phyloP scores from a whole-genome alignment of 2,329 filamentous ascomycete species.

The Colletotrichum brevisporum region DNA sequence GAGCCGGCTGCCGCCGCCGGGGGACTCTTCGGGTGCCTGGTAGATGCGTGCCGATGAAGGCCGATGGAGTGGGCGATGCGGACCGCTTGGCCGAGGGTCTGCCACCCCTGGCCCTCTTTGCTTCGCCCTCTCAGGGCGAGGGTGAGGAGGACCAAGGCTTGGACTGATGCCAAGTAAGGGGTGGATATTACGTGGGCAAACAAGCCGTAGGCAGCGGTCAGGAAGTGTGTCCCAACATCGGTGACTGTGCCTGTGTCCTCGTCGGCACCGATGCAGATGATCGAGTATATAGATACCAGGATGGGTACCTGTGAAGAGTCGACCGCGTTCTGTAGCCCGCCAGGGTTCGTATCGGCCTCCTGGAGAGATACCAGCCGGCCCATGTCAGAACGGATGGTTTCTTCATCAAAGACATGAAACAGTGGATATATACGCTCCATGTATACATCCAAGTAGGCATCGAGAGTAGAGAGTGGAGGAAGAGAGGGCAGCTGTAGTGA shows the following conservation, averaged over 20 bases:
- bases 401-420: conserved; percentile 42
- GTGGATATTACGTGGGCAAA: conserved; percentile 42
- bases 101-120: conserved; percentile 47
- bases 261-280: conserved; percentile 43
- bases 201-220: conserved; percentile 42
- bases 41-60: conserved; percentile 42
- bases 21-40: neutral
- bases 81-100: conserved; percentile 45
- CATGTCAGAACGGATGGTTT: conserved; percentile 36
- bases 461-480: conserved; percentile 26
- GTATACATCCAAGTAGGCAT: conserved; percentile 39
- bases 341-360: neutral
- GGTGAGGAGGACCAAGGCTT: conserved; percentile 42
- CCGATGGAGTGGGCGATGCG: conserved; percentile 46
- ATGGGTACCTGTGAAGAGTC: conserved; percentile 23
- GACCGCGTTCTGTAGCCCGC: neutral
- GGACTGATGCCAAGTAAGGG: conserved; percentile 43
- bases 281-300: conserved; percentile 38
- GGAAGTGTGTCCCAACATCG: conserved; percentile 34
- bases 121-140: conserved; percentile 40
- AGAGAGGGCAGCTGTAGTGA: conserved; percentile 35
- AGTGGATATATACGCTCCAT: conserved; percentile 43
- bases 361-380: conserved; percentile 16
- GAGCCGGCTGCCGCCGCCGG: conserved; percentile 12
- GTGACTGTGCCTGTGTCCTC: conserved; percentile 36